Evolutionary conservation across 176 grass and related monocot genomes (phyloP), one percentile per base, ranked within the genome.

Genomic region (Bromus sterilis): DNA sequence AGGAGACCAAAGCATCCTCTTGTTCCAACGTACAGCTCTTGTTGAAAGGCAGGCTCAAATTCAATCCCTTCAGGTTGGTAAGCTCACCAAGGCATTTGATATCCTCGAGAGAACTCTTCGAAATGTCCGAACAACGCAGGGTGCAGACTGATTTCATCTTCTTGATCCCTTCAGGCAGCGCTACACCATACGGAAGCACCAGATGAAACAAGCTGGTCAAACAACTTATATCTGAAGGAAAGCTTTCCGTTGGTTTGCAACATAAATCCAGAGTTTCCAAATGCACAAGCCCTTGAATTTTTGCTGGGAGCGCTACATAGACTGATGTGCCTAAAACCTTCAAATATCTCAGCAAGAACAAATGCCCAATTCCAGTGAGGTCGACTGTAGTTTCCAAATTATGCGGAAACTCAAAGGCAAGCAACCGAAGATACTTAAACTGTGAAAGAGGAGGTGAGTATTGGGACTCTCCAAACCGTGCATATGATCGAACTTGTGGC

Each of bases 241-340:
- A 36, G 16, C 9, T 11, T 36, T 65, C 30, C 9, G 29, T 9
- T 1, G 2, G 0, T 1, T 1, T 0, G 30, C 30, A 64, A 20
- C 0, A 0, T n/a, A 66, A 6, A 9, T 12, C 20, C 9, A 66
- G 9, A 37, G 4, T 66, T 23, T 37, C 33, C 64, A 66, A 66
- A 66, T 66, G 34, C 33, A 23, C 33, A n/a, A 66, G 64, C 20
- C 64, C 33, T 66, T 6, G 4, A 23, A 66, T 66, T 37, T 66
- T 20, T 2, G 10, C 5, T 5, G 64, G 64, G 4, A 66, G 33
- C 0, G 1, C 9, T 12, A 37, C 4, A 0, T 0, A 0, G 36
- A 9, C 4, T 37, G 0, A 0, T 0, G 0, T 0, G 1, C 32
- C 33, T 6, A 0, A 12, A 7, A 66, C 33, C 16, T 34, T 34